Conservation (phyloP, 148 eudicot species). For the Rhododendron williamsianum region DNA sequence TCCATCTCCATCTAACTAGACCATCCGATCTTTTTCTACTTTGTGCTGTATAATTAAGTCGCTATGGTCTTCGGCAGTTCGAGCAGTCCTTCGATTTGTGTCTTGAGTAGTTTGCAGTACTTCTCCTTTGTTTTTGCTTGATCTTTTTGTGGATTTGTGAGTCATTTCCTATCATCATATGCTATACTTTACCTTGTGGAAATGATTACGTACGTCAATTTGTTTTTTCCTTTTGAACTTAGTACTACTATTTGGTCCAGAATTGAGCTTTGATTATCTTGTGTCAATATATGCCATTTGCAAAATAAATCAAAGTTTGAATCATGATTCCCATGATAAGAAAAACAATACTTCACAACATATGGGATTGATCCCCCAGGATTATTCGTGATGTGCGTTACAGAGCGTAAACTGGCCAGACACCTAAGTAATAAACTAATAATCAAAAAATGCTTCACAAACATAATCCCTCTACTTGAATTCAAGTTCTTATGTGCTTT, state of each 20-base stretch:
- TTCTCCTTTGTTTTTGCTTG: not conserved
- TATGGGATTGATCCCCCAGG: not conserved
- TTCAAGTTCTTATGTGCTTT: not conserved
- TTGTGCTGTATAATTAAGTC: not conserved
- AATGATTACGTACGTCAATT: not conserved
- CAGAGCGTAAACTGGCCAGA: not conserved
- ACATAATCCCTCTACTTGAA: not conserved
- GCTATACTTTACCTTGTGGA: not conserved
- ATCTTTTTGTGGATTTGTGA: not conserved
- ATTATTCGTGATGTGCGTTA: not conserved
- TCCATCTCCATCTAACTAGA: not conserved
- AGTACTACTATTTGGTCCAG: not conserved
- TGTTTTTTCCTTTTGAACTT: not conserved
- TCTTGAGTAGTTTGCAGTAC: not conserved
- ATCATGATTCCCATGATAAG: not conserved
- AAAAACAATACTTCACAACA: not conserved
- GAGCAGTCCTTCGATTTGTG: not conserved
- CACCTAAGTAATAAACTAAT: not conserved
- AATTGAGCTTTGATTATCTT: not conserved
- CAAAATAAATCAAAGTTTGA: not conserved
- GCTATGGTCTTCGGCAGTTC: not conserved
- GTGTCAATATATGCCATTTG: not conserved
- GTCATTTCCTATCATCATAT: not conserved
- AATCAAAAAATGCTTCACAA: not conserved
- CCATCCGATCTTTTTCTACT: not conserved